A percentile compares a stretch with the other conserved stretches of the same genome.
These are phyloP conservation scores for Hymenoscyphus repandus DNA, from an alignment of 2,329 filamentous ascomycete genomes.

Conservation along the genomic window DNA sequence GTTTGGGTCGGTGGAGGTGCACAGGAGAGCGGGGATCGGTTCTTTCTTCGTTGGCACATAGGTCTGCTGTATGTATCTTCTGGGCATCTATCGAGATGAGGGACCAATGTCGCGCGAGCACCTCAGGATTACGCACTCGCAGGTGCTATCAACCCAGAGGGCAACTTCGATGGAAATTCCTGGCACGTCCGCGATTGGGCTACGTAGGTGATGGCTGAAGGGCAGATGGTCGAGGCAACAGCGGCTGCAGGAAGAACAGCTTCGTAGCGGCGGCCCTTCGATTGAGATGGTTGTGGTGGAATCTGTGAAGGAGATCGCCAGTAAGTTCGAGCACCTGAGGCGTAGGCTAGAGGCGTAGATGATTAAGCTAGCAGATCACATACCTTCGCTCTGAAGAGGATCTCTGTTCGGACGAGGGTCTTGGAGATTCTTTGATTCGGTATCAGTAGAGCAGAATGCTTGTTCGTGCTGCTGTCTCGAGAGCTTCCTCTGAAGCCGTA, in stretches of 20 bases:
- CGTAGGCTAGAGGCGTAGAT: no score
- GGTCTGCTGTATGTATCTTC: constrained; percentile 22
- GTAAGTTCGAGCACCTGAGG: no score
- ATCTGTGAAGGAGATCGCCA: no score
- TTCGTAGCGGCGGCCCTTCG: not conserved
- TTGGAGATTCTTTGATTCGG: not conserved
- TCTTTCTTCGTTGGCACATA: constrained; percentile 33
- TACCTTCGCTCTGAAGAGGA: not conserved
- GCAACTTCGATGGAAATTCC: not conserved
- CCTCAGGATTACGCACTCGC: not conserved
- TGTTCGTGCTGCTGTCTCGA: constrained; percentile 18
- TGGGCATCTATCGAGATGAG: constrained; percentile 26
- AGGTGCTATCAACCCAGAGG: not conserved
- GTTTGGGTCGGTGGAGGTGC: constrained; percentile 21
- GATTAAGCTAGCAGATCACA: not conserved
- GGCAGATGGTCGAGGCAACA: not conserved
- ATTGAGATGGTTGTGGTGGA: no score
- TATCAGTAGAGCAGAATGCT: constrained; percentile 14
- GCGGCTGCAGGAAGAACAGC: not conserved
- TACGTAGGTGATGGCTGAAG: not conserved
- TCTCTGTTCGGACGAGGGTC: not conserved
- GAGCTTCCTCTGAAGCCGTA: not conserved
- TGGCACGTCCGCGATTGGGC: constrained; percentile 2
- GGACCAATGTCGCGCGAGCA: not conserved
- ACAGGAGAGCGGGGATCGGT: constrained; percentile 26